phyloP scores from a whole-genome alignment of 257 asterid genomes.

The Hygrophila difformis region DNA sequence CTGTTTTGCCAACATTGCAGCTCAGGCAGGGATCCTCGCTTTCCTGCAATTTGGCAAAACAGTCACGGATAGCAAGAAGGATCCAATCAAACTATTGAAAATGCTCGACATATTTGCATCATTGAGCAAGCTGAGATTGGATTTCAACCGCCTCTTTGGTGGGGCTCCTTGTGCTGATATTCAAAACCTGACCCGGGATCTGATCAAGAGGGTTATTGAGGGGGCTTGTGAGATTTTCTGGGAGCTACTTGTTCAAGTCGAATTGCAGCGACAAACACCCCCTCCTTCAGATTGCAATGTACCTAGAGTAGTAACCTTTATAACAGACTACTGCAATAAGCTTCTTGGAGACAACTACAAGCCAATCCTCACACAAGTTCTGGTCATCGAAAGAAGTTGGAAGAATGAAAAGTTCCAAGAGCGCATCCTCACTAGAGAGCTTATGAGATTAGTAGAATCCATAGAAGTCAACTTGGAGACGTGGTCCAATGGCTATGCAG shows the following conservation, averaged over 20 bases:
- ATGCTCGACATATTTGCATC: conserved; percentile 75
- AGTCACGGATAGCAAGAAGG: conserved; percentile 81
- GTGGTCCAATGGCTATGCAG: conserved; percentile 74
- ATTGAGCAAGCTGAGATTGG: conserved; percentile 69
- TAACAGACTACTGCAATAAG: conserved; percentile 77
- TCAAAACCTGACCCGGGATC: conserved; percentile 70
- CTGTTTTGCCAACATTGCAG: conserved; percentile 74
- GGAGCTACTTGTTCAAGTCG: conserved; percentile 88
- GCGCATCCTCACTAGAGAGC: conserved; percentile 45
- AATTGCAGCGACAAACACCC: conserved; percentile 64
- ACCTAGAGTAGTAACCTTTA: conserved; percentile 68
- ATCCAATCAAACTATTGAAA: conserved; percentile 71
- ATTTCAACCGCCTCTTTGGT: conserved; percentile 82
- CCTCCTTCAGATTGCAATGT: conserved; percentile 84
- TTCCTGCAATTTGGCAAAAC: conserved; percentile 80
- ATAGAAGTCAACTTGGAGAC: conserved; percentile 63
- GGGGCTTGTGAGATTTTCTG: conserved; percentile 88
- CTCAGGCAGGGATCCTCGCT: conserved; percentile 72
- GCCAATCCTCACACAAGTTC: conserved; percentile 69
- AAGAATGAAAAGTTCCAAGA: conserved; percentile 73
- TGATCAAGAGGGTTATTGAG: conserved; percentile 65
- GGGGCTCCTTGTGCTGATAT: conserved; percentile 80
- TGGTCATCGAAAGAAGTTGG: conserved; percentile 87
- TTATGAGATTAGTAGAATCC: conserved; percentile 50
- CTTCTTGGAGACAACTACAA: conserved; percentile 78